Percentiles rank a stretch among this genome's conserved stretches.
phyloP scores from a whole-genome alignment of 1,284 basidiomycete genomes.

The Austroboletus olivaceoglutinosus region DNA sequence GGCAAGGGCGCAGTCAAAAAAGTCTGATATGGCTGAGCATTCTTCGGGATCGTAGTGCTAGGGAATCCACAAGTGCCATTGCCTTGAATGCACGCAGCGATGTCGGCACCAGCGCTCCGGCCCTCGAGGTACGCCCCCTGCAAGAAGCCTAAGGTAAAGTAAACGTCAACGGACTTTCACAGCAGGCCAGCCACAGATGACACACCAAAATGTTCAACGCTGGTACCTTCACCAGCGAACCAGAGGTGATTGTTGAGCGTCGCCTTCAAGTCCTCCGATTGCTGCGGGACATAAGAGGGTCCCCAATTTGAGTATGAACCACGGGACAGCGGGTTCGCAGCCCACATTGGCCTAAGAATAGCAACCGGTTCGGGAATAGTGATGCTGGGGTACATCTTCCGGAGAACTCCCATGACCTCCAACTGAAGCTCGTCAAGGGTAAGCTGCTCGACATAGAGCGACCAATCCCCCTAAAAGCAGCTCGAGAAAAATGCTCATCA shows the following conservation, averaged over 20 bases:
- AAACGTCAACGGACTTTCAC: neutral
- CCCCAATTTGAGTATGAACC: conserved; percentile 74
- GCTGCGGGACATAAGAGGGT: conserved; percentile 49
- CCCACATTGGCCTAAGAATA: conserved; percentile 60
- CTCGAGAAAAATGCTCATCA: neutral
- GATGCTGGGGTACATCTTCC: conserved; percentile 54
- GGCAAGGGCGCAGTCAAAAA: conserved; percentile 9
- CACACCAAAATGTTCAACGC: conserved; percentile 55
- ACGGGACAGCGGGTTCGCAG: conserved; percentile 53
- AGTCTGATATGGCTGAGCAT: conserved; percentile 19
- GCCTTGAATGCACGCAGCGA: conserved; percentile 41
- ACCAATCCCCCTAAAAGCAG: conserved; percentile 51
- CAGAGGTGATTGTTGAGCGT: conserved; percentile 52
- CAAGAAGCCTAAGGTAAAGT: conserved; percentile 36
- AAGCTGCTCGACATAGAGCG: conserved; percentile 55
- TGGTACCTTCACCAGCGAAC: conserved; percentile 67
- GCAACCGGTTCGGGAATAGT: conserved; percentile 52
- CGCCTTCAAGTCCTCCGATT: conserved; percentile 56
- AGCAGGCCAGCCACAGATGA: neutral
- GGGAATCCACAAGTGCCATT: conserved; percentile 28
- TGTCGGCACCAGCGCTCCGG: conserved; percentile 30
- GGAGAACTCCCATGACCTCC: conserved; percentile 56
- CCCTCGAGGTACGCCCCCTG: conserved; percentile 49
- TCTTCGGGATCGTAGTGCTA: conserved; percentile 29
- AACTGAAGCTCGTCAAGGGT: conserved; percentile 45